Base-by-base conservation (phyloP, 1,284 basidiomycete genomes). In the Puccinia coronata region DNA sequence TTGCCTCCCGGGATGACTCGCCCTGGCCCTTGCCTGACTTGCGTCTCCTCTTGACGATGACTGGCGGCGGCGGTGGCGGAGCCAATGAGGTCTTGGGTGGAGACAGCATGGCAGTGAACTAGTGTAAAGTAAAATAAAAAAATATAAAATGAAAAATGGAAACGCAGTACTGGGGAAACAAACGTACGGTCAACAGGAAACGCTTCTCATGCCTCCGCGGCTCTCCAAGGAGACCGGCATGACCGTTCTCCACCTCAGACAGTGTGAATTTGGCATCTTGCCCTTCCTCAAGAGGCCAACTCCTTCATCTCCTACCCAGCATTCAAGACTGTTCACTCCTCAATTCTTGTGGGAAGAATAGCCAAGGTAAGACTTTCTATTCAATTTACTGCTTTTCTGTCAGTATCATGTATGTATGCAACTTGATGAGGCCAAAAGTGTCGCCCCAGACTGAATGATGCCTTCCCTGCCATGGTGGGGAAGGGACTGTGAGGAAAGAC, bases 1-100 rank as follows among this genome's bases (percentile, higher is more conserved):
- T 79, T n/a, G 76, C 76, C 41, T 79, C 76, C 23, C 76, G 65
- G 28, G 76, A 79, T 4, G 76, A 79, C 14, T 70, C 76, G 18
- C 76, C 76, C 34, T 79, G 76, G 49, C 76, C 76, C 20, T 79
- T 79, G 9, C 76, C 76, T 4, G 76, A 79, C 41, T 79, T 79
- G 28, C 76, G 43, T 70, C 76, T 70, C 51, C 76, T 47, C 65
- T 79, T 79, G 49, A 79, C 65, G 51, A 79, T 41, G 28, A 31
- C 65, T 57, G 76, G 61, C 6, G 61, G 76, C 41, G 76, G 47
- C 12, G 39, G 18, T 18, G 41, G 43, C 43, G 8, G 39, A 9
- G 36, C 65, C 25, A n/a, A n/a, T n/a, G n/a, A n/a, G n/a, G 76
- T 34, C 41, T 51, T 70, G 1, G 67, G 67, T 14, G 67, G 47